Percentiles rank a stretch among this genome's conserved stretches.
Conservation (phyloP, 176 grass and related monocot species). For the Pontederia paniculata region DNA sequence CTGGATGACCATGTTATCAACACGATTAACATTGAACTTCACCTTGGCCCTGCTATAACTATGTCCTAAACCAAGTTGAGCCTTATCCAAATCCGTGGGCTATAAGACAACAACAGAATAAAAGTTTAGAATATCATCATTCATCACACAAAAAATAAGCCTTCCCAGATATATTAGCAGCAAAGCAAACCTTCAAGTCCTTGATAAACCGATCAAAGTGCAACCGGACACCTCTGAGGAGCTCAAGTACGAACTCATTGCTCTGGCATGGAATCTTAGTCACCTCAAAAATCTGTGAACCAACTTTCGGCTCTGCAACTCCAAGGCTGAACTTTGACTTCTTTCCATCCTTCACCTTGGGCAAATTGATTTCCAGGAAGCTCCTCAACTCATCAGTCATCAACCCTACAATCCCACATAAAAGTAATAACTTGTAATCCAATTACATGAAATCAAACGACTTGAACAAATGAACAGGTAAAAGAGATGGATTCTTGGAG, state of each 20-base stretch:
- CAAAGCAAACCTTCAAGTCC: slow-evolving; percentile 50
- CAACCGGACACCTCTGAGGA: slow-evolving; percentile 57
- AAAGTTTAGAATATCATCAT: not conserved
- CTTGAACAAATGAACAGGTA: too few species aligned
- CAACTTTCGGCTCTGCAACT: slow-evolving; percentile 77
- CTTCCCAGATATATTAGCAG: not conserved
- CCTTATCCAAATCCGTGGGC: slow-evolving; percentile 56
- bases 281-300: slow-evolving; percentile 64
- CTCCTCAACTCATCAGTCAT: slow-evolving; percentile 86
- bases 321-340: slow-evolving; percentile 86
- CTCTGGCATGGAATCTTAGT: slow-evolving; percentile 77
- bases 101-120: slow-evolving; percentile 15
- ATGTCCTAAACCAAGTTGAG: slow-evolving; percentile 53
- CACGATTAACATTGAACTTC: slow-evolving; percentile 81
- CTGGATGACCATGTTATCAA: slow-evolving; percentile 93
- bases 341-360: slow-evolving; percentile 76
- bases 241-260: slow-evolving; percentile 64
- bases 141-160: not conserved
- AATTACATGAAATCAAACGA: too few species aligned
- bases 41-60: slow-evolving; percentile 82
- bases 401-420: slow-evolving; percentile 27
- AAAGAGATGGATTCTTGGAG: too few species aligned
- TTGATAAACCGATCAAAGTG: slow-evolving; percentile 75
- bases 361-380: slow-evolving; percentile 75
- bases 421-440: slow-evolving; percentile 4